Conservation (phyloP, 2,329 filamentous ascomycete genomes). For the Phialophora chinensis region DNA sequence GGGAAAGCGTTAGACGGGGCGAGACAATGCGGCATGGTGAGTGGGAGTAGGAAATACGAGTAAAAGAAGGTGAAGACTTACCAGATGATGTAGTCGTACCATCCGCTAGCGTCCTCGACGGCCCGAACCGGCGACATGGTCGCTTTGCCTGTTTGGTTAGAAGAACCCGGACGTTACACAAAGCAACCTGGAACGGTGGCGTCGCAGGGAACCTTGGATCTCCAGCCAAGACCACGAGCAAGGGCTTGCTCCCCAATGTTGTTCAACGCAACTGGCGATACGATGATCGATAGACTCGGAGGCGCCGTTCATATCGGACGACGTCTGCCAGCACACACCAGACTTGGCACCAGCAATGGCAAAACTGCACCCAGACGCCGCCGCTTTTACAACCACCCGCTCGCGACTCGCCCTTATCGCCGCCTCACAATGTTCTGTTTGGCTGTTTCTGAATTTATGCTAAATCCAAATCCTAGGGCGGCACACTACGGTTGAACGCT, state of each 20-base stretch:
- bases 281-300: not conserved
- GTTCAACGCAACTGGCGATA: not conserved
- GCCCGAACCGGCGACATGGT: constrained; percentile 12
- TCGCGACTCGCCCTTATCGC: too few species aligned
- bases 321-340: not conserved
- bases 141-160: not conserved
- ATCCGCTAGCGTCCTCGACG: not conserved
- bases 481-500: constrained; percentile 15
- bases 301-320: not conserved
- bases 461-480: too few species aligned
- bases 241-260: not conserved
- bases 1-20: constrained; percentile 1
- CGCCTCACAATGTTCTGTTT: too few species aligned
- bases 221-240: not conserved
- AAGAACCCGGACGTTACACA: not conserved
- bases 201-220: not conserved
- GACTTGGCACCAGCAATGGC: too few species aligned
- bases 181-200: not conserved
- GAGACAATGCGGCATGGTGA: not conserved
- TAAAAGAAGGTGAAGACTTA: constrained; percentile 39
- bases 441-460: too few species aligned
- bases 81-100: constrained; percentile 39
- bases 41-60: not conserved
- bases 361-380: too few species aligned
- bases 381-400: too few species aligned